Evolutionary conservation across 495 filamentous ascomycete genomes (phyloP), one percentile per base, ranked within the genome.

Genomic region (Physcia stellaris): DNA sequence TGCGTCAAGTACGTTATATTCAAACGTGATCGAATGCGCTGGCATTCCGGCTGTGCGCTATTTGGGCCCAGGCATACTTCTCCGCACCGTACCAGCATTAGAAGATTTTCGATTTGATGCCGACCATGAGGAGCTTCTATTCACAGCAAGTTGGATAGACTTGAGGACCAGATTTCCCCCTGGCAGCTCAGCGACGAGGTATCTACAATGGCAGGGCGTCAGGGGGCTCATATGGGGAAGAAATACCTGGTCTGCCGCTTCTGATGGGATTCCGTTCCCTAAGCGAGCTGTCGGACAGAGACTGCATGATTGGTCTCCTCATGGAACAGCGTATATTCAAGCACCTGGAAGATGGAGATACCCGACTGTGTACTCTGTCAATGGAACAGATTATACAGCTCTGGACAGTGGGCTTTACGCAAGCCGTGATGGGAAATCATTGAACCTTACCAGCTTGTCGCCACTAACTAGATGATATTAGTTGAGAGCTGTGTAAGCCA

Each of bases 121-220:
- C 16, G 24, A 4, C 33, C 10, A 12, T 6, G 4, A 35, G 33
- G 3, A 35, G 13, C 4, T 37, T 22, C 22, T 37, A 12, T 24
- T 23, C 21, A 24, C 34, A 4, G 6, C 20, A 6, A 3, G 2
- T 19, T 37, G 34, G 34, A 17, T 33, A 6, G 31, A 33, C 13
- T 17, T 33, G 7, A 37, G 34, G 34, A 37, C 34, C 12, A 22
- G 34, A 17, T 37, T 37, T 4, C 34, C 34, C n/a, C 6, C 6
- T 24, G 20, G 18, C 19, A n/a, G 4, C 21, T n/a, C 6, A 12
- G 34, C 6, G 17, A n/a, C 34, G 19, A 37, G 34, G 12, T 33
- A 37, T 23, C 34, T 37, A 3, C 34, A 37, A 13, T 24, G 18
- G 18, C 35, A 37, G 18, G 35, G 21, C 2, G 5, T 37, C 5